Evolutionary conservation across 2,329 filamentous ascomycete genomes (phyloP).

Genomic region (Lojkania enalia): DNA sequence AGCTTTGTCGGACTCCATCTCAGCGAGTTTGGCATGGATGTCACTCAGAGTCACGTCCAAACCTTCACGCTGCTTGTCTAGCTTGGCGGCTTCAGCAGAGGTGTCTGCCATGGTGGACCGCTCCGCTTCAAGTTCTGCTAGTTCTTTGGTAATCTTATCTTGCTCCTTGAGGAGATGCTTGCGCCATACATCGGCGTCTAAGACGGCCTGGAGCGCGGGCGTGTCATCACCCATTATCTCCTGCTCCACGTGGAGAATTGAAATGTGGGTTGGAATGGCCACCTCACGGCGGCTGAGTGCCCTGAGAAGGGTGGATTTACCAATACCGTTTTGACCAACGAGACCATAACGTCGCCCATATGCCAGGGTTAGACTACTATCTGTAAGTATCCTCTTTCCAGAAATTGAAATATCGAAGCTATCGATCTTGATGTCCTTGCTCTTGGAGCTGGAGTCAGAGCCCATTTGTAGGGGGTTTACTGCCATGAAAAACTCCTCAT

Average conservation of each 20-base stretch:
- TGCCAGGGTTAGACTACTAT: conserved; percentile 86
- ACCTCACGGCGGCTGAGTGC: conserved; percentile 92
- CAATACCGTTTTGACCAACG: conserved; percentile 99
- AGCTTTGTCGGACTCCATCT: conserved; percentile 99
- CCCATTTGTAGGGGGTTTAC: conserved; percentile 96
- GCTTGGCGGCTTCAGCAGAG: conserved; percentile 79
- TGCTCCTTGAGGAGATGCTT: conserved; percentile 93
- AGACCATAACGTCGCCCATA: conserved; percentile 95
- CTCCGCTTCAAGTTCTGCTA: conserved; percentile 77
- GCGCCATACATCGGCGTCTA: conserved; percentile 97
- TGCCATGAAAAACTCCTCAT: conserved; percentile 99
- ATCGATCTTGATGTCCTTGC: conserved; percentile 98
- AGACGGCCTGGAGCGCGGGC: conserved; percentile 86
- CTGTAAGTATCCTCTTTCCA: conserved; percentile 83
- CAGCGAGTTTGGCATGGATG: conserved; percentile 85
- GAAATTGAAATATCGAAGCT: conserved; percentile 93
- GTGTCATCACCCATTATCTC: conserved; percentile 97
- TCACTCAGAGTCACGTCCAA: conserved; percentile 90
- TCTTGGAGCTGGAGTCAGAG: conserved; percentile 70
- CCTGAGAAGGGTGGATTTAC: conserved; percentile 79
- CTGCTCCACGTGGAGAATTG: conserved; percentile 98
- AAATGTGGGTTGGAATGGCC: conserved; percentile 93
- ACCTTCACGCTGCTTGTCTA: conserved; percentile 86
- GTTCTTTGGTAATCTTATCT: conserved; percentile 76
- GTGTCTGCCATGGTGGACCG: conserved; percentile 84